phyloP scores from a whole-genome alignment of 768 basidiomycete species.

The Mycena albidolilacea region DNA sequence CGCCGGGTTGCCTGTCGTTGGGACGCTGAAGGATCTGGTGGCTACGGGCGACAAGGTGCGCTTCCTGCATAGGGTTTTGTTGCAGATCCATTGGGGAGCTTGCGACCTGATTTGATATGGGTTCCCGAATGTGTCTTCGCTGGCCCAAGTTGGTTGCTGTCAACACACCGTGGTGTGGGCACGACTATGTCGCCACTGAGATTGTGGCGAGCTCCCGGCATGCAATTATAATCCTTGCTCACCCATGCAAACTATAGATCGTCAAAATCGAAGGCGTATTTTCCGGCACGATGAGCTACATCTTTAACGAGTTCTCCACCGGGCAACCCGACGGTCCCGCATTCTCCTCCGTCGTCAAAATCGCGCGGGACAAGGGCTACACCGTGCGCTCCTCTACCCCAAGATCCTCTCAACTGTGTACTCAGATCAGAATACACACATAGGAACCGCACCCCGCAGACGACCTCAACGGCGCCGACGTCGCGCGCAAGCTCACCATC shows the following conservation, averaged over 20 bases:
- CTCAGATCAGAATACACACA: background rate
- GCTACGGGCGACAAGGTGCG: constrained; percentile 91
- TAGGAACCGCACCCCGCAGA: constrained; percentile 98
- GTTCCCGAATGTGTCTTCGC: too few species aligned
- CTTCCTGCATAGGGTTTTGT: background rate
- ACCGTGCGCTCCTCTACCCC: constrained; percentile 69
- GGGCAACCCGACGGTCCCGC: constrained; percentile 75
- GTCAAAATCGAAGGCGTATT: constrained; percentile 97
- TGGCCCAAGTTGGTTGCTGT: too few species aligned
- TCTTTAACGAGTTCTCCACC: constrained; percentile 96
- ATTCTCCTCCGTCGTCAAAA: constrained; percentile 91
- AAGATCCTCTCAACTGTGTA: background rate
- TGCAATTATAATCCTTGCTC: background rate
- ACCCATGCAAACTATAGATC: constrained; percentile 60
- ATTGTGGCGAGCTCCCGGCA: too few species aligned
- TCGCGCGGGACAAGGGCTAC: constrained; percentile 94
- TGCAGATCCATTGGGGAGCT: too few species aligned
- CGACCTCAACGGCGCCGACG: constrained; percentile 97
- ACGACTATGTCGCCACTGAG: too few species aligned
- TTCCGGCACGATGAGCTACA: constrained; percentile 98
- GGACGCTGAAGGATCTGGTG: constrained; percentile 92
- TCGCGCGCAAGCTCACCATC: constrained; percentile 97
- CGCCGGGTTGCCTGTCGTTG: constrained; percentile 93
- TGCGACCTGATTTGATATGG: too few species aligned
- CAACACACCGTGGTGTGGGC: too few species aligned